Evolutionary conservation across 164 flowering plant species (phyloP), one percentile per base, ranked within the genome.

Genomic region (Chimonanthus praecox): DNA sequence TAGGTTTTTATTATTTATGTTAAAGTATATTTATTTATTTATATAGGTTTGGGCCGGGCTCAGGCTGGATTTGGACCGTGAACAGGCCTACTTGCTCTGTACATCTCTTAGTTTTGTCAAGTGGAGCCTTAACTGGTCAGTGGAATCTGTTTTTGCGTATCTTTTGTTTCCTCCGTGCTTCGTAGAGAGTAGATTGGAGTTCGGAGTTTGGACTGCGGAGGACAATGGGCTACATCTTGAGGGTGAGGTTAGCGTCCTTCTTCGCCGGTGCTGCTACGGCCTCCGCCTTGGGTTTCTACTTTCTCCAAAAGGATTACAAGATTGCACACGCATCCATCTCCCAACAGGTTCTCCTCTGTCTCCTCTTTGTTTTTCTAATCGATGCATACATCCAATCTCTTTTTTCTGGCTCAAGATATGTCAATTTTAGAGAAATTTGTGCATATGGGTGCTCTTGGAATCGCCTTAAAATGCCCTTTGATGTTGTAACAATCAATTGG

Each of bases 221-320:
- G 18, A 62, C 72, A 74, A 76, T 91, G 97, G 92, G 94, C 7
- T 89, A 83, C 83, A 85, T 88, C 15, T 68, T 87, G 75, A 80
- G 92, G 71, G 92, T 90, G 81, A n/a, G 91, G 74, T 62, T 89
- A 67, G 88, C 92, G 11, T 88, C 97, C n/a, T 90, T 91, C 85
- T 91, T 89, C 80, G 82, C 85, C 3, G 94, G 97, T 4, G 92
- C 88, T 9, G 91, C 94, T 11, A 77, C 82, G 61, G 91, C 94
- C 48, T 88, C 94, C 8, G 75, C 79, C 21, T 75, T 75, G 8
- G 94, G 92, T 33, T 63, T 88, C 5, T 91, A 85, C 74, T 7
- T 86, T 68, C 92, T 91, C 67, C 87, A 85, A 75, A 77, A 78
- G 65, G 97, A 91, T 76, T 88, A 88, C 85, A 88, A 87, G 78